Conservation (phyloP, 208 protist species). For the Acanthamoeba divionensis region DNA sequence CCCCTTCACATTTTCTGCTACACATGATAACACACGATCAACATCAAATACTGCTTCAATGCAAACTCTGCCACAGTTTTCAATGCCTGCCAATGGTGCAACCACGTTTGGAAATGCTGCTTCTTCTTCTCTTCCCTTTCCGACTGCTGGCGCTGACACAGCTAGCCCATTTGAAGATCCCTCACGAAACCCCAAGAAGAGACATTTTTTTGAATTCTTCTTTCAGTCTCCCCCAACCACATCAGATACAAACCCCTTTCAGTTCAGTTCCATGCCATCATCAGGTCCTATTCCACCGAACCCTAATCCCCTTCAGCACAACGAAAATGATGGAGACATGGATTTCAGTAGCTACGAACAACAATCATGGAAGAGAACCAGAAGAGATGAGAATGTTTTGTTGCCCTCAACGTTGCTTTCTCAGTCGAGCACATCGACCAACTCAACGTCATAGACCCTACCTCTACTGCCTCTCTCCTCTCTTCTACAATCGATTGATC, state of each 20-base stretch:
- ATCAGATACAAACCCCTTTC: background rate
- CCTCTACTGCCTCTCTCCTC: no score
- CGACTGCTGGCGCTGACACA: background rate
- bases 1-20: background rate
- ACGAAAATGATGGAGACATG: background rate
- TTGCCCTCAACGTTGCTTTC: no score
- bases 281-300: background rate
- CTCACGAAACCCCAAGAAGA: background rate
- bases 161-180: no score
- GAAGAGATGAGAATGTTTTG: slow-evolving; percentile 4
- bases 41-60: background rate
- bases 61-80: background rate
- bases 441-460: no score
- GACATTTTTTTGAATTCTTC: slow-evolving; percentile 40
- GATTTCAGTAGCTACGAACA: slow-evolving; percentile 48
- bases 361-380: background rate
- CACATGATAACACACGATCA: background rate
- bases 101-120: background rate
- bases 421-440: no score
- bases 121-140: background rate
- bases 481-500: no score
- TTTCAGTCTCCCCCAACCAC: background rate
- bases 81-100: background rate
- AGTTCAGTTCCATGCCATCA: background rate
- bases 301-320: background rate